These are phyloP conservation scores for Penicillium longicatenatum DNA, from an alignment of 495 filamentous ascomycete genomes.

Conservation along the genomic window DNA sequence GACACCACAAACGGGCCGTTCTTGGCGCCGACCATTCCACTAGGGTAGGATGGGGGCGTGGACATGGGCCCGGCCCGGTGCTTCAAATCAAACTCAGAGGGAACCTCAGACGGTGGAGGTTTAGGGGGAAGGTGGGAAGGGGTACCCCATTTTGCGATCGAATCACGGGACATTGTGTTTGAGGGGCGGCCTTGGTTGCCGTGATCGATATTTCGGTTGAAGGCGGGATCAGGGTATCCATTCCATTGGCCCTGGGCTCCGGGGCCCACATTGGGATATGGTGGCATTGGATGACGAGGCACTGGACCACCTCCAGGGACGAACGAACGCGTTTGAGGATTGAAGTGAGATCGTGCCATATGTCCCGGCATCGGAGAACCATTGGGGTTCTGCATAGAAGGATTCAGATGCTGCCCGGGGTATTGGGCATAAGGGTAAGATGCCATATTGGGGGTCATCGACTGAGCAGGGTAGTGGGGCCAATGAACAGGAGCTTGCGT, in stretches of 20 bases:
- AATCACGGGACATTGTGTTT: slow-evolving; percentile 33
- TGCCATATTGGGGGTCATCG: slow-evolving; percentile 45
- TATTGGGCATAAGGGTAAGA: slow-evolving; percentile 78
- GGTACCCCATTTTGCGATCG: slow-evolving; percentile 57
- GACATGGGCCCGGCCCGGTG: slow-evolving; percentile 28
- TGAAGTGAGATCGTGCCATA: slow-evolving; percentile 83
- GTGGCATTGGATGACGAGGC: slow-evolving; percentile 32
- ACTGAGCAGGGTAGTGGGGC: slow-evolving; percentile 34
- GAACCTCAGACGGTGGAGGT: slow-evolving; percentile 55
- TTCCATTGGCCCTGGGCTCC: slow-evolving; percentile 33
- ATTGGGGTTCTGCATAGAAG: slow-evolving; percentile 59
- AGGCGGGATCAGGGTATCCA: slow-evolving; percentile 37
- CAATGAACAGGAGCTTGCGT: slow-evolving; percentile 36
- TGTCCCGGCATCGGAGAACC: slow-evolving; percentile 79
- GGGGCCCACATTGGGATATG: slow-evolving; percentile 32
- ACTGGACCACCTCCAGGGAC: slow-evolving; percentile 57
- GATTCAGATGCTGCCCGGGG: slow-evolving; percentile 66
- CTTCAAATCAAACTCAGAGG: slow-evolving; percentile 46
- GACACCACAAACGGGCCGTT: slow-evolving; percentile 49
- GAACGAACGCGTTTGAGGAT: slow-evolving; percentile 89
- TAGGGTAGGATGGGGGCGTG: slow-evolving; percentile 21
- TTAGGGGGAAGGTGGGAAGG: slow-evolving; percentile 57
- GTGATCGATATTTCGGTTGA: slow-evolving; percentile 21
- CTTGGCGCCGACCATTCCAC: slow-evolving; percentile 26
- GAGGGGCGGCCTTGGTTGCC: slow-evolving; percentile 23